Evolutionary conservation across 2,329 filamentous ascomycete genomes (phyloP).

Genomic region (Diplodia mutila): DNA sequence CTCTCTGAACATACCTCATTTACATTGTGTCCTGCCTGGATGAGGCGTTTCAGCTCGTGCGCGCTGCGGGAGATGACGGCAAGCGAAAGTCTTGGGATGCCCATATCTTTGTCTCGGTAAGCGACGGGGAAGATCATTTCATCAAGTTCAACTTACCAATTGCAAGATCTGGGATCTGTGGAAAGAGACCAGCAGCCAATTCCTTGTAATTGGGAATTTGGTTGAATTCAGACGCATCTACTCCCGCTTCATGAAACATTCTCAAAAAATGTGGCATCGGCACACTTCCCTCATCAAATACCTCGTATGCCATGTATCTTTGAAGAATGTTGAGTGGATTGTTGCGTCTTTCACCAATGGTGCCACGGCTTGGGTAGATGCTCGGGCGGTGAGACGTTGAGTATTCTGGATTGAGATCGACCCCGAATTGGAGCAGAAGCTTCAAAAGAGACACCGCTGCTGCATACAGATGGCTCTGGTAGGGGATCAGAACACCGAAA

Average conservation of each 20-base stretch:
- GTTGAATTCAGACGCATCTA: too few relatives aligned
- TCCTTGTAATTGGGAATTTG: too few relatives aligned
- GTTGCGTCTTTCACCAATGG: too few relatives aligned
- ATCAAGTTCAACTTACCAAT: not conserved
- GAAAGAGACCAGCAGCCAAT: not conserved
- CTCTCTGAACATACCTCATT: not conserved
- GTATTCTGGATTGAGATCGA: not conserved
- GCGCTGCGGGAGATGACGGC: not conserved
- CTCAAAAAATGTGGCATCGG: too few relatives aligned
- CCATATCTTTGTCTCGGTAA: not conserved
- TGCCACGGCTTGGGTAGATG: not conserved
- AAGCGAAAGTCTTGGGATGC: not conserved
- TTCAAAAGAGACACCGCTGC: not conserved
- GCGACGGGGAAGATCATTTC: not conserved
- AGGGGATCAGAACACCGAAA: not conserved
- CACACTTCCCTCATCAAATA: too few relatives aligned
- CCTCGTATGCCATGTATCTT: too few relatives aligned
- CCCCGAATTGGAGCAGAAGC: not conserved
- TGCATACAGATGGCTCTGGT: not conserved
- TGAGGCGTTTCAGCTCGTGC: not conserved
- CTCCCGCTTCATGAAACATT: too few relatives aligned
- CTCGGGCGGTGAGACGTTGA: too few relatives aligned
- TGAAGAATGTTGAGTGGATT: too few relatives aligned
- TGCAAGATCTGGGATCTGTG: not conserved
- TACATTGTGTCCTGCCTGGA: not conserved